These are phyloP conservation scores for Pholiota conissans DNA, from an alignment of 768 basidiomycete species.

Conservation along the genomic window DNA sequence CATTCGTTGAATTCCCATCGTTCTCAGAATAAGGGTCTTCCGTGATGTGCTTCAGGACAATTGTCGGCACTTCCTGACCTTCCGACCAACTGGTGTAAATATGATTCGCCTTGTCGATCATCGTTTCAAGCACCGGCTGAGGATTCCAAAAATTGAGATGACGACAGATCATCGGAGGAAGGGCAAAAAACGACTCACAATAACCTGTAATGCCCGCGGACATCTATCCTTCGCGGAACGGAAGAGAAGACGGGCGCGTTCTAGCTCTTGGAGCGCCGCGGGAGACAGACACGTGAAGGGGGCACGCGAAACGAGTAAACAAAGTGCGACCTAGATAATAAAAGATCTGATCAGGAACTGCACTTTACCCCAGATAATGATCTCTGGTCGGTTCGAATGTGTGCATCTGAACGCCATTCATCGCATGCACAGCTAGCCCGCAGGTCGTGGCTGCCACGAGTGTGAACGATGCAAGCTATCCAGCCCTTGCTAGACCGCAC, in stretches of 20 bases:
- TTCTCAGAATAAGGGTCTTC: slow-evolving; percentile 27
- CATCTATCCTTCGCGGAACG: slow-evolving; percentile 44
- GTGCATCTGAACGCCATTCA: not conserved
- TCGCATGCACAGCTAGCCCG: not conserved
- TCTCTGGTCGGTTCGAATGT: too few relatives aligned
- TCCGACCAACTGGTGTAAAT: slow-evolving; percentile 48
- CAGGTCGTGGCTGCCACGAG: not conserved
- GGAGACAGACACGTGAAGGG: slow-evolving; percentile 67
- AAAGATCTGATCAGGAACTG: not conserved
- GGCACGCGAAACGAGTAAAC: slow-evolving; percentile 58
- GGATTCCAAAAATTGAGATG: not conserved
- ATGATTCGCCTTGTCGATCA: slow-evolving; percentile 52
- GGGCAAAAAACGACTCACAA: slow-evolving; percentile 32
- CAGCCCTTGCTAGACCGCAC: slow-evolving; percentile 2
- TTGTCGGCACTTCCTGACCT: slow-evolving; percentile 43
- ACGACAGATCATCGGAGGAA: slow-evolving; percentile 1
- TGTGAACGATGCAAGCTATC: not conserved
- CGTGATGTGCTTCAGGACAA: slow-evolving; percentile 38
- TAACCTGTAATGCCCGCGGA: slow-evolving; percentile 44
- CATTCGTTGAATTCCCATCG: slow-evolving; percentile 6
- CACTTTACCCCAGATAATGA: not conserved
- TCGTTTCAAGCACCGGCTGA: slow-evolving; percentile 47
- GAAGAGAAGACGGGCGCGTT: slow-evolving; percentile 46
- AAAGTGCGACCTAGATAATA: slow-evolving; percentile 43
- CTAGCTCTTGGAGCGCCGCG: slow-evolving; percentile 62